Evolutionary conservation across 2,329 filamentous ascomycete genomes (phyloP), one percentile per base, ranked within the genome.

Genomic region (Beauveria varroae): DNA sequence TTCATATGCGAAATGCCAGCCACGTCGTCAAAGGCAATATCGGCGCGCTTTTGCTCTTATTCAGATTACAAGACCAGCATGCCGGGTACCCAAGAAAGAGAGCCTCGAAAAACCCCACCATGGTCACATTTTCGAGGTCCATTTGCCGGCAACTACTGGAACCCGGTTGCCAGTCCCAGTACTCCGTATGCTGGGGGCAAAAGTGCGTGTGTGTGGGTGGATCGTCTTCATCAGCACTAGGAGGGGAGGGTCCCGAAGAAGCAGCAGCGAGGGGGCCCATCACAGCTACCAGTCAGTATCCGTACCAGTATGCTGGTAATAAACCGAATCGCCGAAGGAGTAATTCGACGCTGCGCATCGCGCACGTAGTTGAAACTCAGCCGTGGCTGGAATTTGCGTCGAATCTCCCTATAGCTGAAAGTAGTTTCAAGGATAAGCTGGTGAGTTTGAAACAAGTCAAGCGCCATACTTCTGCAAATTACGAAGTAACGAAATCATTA

Each of bases 151-250:
- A 58, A 58, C 56, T 50, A 34, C 3, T 12, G 1, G 10, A 5
- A 30, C 28, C 28, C 28, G 10, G 26, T 28, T 26, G 26, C 3
- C 24, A 26, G 24, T 12, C 3, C 30, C 30, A 34, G 30, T 34
- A n/a, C n/a, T n/a, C n/a, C n/a, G n/a, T n/a, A 30, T 58, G 56
- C 56, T 47, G 56, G 55, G 43, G 28, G 44, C 49, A 49, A n/a
- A 10, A 22, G 12, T 14, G 40, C 6, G 54, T 16, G 54, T 57
- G 54, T 49, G 54, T 57, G 30, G 18, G 54, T 37, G 30, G 55
- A 22, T 28, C 10, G 24, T 24, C 14, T 24, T 24, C 5, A 34
- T 8, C 24, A 30, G 34, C 20, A 28, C 47, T 26, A 54, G 51
- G 14, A 20, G 40, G n/a, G 16, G 24, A 26, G 24, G 24, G n/a